These are phyloP conservation scores for Blepharisma stoltei DNA, from an alignment of 73 alveolate genomes.

Conservation along the genomic window DNA sequence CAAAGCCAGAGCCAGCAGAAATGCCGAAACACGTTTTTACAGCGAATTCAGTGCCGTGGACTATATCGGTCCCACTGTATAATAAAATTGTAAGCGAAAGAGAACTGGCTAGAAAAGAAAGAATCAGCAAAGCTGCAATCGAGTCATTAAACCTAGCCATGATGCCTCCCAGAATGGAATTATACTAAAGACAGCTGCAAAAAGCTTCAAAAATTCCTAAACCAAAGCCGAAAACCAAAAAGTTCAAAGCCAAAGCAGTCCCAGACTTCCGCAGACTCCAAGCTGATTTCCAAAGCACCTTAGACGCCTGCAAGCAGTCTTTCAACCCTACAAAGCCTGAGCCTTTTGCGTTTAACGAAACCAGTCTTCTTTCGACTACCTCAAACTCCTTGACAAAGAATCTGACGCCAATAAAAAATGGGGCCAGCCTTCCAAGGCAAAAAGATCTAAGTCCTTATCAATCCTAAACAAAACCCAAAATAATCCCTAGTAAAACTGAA, in stretches of 20 bases:
- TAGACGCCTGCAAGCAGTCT: constrained; percentile 73
- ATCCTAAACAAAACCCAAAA: constrained; percentile 64
- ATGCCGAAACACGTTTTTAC: constrained; percentile 57
- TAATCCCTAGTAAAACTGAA: constrained; percentile 87
- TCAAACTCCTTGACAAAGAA: constrained; percentile 78
- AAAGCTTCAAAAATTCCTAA: constrained; percentile 12
- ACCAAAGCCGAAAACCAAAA: constrained; percentile 58
- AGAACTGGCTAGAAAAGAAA: constrained; percentile 73
- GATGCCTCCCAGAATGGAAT: constrained; percentile 96
- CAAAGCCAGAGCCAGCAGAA: constrained; percentile 40
- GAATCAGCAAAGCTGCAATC: constrained; percentile 88
- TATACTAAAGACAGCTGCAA: constrained; percentile 79
- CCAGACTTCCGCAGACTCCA: constrained; percentile 92
- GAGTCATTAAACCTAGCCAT: constrained; percentile 73
- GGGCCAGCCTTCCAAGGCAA: constrained; percentile 48
- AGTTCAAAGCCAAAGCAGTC: constrained; percentile 77
- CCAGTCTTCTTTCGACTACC: constrained; percentile 73
- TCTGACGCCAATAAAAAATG: constrained; percentile 59
- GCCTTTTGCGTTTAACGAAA: constrained; percentile 90
- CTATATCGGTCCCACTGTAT: constrained; percentile 66
- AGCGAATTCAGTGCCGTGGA: constrained; percentile 90
- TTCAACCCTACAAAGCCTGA: constrained; percentile 79
- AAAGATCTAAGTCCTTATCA: constrained; percentile 53
- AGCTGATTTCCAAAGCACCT: constrained; percentile 66
- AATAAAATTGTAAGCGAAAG: constrained; percentile 58